Base-by-base conservation (phyloP, 106 monocot genomes). In the Dendrobium nobile region DNA sequence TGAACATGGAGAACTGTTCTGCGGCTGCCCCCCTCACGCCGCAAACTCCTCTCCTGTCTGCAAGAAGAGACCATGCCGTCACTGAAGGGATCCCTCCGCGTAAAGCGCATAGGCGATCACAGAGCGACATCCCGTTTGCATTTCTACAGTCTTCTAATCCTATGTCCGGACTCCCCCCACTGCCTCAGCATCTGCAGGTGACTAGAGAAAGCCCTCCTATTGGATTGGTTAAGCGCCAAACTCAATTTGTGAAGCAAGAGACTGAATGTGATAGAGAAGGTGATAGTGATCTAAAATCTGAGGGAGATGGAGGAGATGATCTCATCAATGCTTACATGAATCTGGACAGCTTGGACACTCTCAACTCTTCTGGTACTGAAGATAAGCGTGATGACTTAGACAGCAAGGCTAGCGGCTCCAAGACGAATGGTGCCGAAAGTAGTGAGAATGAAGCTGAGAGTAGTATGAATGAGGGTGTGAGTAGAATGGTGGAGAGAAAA, bases 391-490 rank as follows among this genome's bases (percentile, higher is more conserved):
- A 89, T 41, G 87, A 88, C 28, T 54, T 82, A 44, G 82, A 89
- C 41, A 89, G 89, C 80, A 80, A 87, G 58, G 87, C 80, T 19
- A 89, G 91, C 61, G 91, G 89, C 43, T 81, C 93, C 1, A 88
- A 77, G 74, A 88, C 84, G 9, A 91, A 80, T n/a, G 85, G 84
- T 1, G 79, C 84, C 9, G 92, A 94, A 18, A 94, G 92, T 73
- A 92, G 92, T 27, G 92, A 95, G 72, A 92, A 95, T 44, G 95
- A 92, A 81, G 95, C 88, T 0, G 92, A 92, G 84, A 95, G 95
- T 82, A 89, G 91, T 77, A 77, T 87, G 7, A 91, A 85, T 40
- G 90, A 88, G 82, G 82, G 85, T 33, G 37, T 64, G 24, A 54
- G 43, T 67, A 65, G 43, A 47, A 75, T 77, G 56, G 27, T 61